Evolutionary conservation across 2,329 filamentous ascomycete species (phyloP).

Genomic region (Aspergillaceae sp.): DNA sequence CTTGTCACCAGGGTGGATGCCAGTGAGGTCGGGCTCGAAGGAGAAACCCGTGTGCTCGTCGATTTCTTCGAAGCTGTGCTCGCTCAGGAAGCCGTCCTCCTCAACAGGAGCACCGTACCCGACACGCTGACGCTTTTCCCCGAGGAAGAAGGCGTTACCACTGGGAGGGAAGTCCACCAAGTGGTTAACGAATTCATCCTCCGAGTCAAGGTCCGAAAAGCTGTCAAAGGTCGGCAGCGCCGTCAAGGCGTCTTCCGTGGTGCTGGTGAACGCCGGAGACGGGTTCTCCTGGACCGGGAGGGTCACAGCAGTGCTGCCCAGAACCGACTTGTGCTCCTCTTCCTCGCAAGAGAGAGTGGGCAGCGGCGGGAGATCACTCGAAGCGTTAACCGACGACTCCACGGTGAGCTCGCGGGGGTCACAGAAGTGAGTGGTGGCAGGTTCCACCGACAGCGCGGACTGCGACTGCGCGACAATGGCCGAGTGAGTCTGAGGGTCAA

Average conservation of each 20-base stretch:
- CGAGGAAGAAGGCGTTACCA: slow-evolving; percentile 52
- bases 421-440: slow-evolving; percentile 71
- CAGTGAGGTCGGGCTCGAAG: slow-evolving; percentile 39
- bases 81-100: slow-evolving; percentile 68
- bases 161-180: slow-evolving; percentile 60
- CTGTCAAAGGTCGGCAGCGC: slow-evolving; percentile 70
- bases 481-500: slow-evolving; percentile 47
- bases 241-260: slow-evolving; percentile 43
- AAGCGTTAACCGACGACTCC: slow-evolving; percentile 38
- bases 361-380: slow-evolving; percentile 54
- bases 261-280: slow-evolving; percentile 32
- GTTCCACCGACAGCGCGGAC: slow-evolving; percentile 53
- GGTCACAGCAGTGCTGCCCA: slow-evolving; percentile 27
- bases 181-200: slow-evolving; percentile 73
- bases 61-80: slow-evolving; percentile 67
- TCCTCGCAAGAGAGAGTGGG: slow-evolving; percentile 43
- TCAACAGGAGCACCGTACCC: slow-evolving; percentile 54
- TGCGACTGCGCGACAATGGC: slow-evolving; percentile 50
- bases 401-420: slow-evolving; percentile 86
- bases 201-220: slow-evolving; percentile 81
- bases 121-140: slow-evolving; percentile 65
- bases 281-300: slow-evolving; percentile 30
- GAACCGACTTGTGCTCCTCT: slow-evolving; percentile 29
- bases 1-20: slow-evolving; percentile 14
- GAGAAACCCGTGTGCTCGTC: slow-evolving; percentile 53